Evolutionary conservation across 2,329 filamentous ascomycete genomes (phyloP), one percentile per base, ranked within the genome.

Genomic region (Chaetomium olivaceum): DNA sequence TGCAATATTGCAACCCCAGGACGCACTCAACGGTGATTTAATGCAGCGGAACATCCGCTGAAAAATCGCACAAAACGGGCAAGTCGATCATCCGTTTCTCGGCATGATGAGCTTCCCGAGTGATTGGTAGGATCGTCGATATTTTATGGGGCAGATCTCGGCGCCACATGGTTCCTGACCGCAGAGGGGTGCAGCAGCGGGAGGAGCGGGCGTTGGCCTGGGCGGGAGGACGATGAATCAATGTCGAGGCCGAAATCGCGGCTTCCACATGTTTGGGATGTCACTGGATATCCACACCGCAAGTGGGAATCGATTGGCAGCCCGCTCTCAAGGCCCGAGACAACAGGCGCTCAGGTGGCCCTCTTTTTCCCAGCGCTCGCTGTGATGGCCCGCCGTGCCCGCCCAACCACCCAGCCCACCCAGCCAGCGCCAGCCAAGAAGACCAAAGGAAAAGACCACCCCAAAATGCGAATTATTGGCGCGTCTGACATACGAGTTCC

Each of bases 121-220:
- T 23, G 19, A 65, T 65, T 65, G 63, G 63, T 58, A 9, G 29
- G 6, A 48, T 7, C 3, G 29, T 7, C 39, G 29, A 54, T 23
- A 58, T 46, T 54, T 54, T 48, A 23, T 64, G 43, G 61, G 51
- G 9, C 56, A 16, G 52, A 57, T 57, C 58, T 52, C 56, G 29
- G 58, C 39, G 59, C 52, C 46, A 63, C 27, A 51, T 58, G 39
- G 52, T 21, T 19, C 11, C 23, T 56, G 51, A 19, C 39, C 39
- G 39, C 39, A n/a, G n/a, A n/a, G n/a, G n/a, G n/a, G n/a, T n/a
- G n/a, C n/a, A 43, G 16, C 14, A 4, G 63, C 59, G 59, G 59
- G 33, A 48, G 50, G 59, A 43, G 25, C 50, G 50, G 50, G 51
- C 23, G 31, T 43, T 61, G n/a, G 27, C 19, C 46, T 48, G 46